Evolutionary conservation across 768 basidiomycete genomes (phyloP), one percentile per base, ranked within the genome.

Genomic region (Boletus sp.): DNA sequence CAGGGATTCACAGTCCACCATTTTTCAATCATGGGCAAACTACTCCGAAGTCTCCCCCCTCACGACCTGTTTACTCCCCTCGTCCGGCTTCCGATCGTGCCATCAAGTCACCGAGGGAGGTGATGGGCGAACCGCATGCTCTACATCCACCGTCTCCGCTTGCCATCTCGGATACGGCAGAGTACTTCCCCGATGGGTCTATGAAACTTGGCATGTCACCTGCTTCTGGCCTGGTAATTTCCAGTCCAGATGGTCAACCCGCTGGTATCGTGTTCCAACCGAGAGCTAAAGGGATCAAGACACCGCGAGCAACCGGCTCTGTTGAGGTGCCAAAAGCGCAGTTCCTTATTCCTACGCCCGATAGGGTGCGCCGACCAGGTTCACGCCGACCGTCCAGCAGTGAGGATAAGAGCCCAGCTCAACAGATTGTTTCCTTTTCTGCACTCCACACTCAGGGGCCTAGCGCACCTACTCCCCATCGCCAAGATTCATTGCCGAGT

Each of bases 231-330:
- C 79, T 96, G 7, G 81, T 98, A 47, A 88, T 98, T 35, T 90
- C 95, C 61, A 91, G 87, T 64, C 92, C 93, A 2, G 93, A 96
- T 68, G 96, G 96, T 0, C 85, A 93, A 61, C 90, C 93, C 3
- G 81, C 91, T n/a, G 96, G 94, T 11, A 95, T 99, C 53, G 91
- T 94, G 75, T 99, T 98, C 72, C 89, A 94, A 57, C 96, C 95
- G 2, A 78, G 80, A 30, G 74, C 70, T 57, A 58, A 82, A 73
- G 68, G 76, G 59, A 13, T 68, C 64, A 72, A 60, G 55, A 50
- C 60, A 9, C 63, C 68, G 45, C 75, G 73, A 41, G 71, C 70
- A 25, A 8, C 49, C 1, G 40, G 58, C 2, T 63, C 69, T 9
- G 77, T 78, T 72, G 83, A 84, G 52, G 58, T 79, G 23, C 78